phyloP scores from a whole-genome alignment of 1,284 basidiomycete genomes.

The Meira nashicola region DNA sequence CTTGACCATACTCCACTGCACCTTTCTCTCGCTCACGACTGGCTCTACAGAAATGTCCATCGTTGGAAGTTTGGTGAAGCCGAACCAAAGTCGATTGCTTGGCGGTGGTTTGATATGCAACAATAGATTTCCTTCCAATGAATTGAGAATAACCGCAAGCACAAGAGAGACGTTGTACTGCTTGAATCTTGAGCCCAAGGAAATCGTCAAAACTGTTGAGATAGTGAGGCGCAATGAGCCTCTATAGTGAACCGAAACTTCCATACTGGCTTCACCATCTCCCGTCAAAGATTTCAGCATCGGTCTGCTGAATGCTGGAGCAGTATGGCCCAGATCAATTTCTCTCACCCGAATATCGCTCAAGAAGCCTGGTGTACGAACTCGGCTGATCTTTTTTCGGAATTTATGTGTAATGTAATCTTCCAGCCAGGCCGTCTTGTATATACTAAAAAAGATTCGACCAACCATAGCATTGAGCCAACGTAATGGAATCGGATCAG shows the following conservation, averaged over 20 bases:
- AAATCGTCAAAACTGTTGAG: conserved; percentile 79
- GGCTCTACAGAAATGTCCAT: conserved; percentile 87
- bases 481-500: conserved; percentile 89
- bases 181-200: conserved; percentile 67
- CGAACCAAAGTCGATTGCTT: conserved; percentile 93
- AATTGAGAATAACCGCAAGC: conserved; percentile 74
- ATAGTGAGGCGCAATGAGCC: conserved; percentile 84
- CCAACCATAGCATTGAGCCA: conserved; percentile 94
- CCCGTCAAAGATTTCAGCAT: conserved; percentile 94
- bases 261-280: conserved; percentile 84
- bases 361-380: conserved; percentile 80
- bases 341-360: conserved; percentile 79
- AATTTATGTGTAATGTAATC: conserved; percentile 76
- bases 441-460: conserved; percentile 84
- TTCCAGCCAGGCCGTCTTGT: conserved; percentile 75
- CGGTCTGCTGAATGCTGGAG: conserved; percentile 68
- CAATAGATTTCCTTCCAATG: conserved; percentile 82
- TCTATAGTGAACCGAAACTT: conserved; percentile 75
- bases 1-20: conserved; percentile 86
- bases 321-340: conserved; percentile 77
- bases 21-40: conserved; percentile 81
- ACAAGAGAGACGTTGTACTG: conserved; percentile 83
- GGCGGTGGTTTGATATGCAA: conserved; percentile 92
- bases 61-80: conserved; percentile 84
- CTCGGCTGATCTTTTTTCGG: conserved; percentile 87